A percentile compares a stretch with the other conserved stretches of the same genome.
Evolutionary conservation across 257 asterid genomes (phyloP).

Genomic region (Lycium ferocissimum): DNA sequence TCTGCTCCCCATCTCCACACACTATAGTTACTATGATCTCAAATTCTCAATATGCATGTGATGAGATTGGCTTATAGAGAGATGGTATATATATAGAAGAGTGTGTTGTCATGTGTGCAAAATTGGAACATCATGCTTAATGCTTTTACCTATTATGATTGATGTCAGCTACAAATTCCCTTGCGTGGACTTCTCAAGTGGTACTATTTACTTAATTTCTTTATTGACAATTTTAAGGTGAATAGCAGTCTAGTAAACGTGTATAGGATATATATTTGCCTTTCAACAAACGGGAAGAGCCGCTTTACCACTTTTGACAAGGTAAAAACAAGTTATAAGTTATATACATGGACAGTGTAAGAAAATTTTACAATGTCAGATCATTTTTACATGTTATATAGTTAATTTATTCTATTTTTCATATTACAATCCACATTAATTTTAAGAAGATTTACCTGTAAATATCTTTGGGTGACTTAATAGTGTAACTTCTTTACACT

Average conservation of each 20-base stretch:
- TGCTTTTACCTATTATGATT: constrained; percentile 2
- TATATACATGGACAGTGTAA: not conserved
- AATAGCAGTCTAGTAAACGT: not conserved
- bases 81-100: not conserved
- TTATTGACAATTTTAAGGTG: not conserved
- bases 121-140: not conserved
- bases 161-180: not conserved
- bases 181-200: constrained; percentile 20
- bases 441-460: not conserved
- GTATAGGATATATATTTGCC: not conserved
- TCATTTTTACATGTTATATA: not conserved
- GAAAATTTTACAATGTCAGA: not conserved
- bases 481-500: not conserved
- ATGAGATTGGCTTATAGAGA: not conserved
- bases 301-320: constrained; percentile 8
- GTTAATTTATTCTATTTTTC: not conserved
- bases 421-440: not conserved
- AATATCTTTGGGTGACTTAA: not conserved
- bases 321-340: not conserved
- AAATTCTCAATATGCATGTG: not conserved
- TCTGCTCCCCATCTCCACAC: constrained; percentile 39
- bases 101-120: not conserved
- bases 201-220: not conserved
- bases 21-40: too few species aligned
- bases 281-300: constrained; percentile 1